Base-by-base conservation (phyloP, 202 grass and related monocot genomes). In the Digitaria exilis region DNA sequence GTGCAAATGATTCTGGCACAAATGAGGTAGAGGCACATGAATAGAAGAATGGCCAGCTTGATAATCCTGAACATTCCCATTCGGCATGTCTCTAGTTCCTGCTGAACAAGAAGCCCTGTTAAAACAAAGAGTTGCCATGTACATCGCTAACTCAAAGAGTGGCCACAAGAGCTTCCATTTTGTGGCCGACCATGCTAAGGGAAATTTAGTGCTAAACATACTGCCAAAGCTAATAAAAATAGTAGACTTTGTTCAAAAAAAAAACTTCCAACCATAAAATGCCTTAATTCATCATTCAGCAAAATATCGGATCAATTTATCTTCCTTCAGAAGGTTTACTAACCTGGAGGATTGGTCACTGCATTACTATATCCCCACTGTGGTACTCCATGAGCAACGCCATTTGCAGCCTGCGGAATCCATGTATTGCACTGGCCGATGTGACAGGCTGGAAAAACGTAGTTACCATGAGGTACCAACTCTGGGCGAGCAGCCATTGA, bases 1-100 rank as follows among this genome's bases (percentile, higher is more conserved):
- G 67, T 89, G 84, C 70, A 73, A 35, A 92, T 49, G 41, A 86
- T 87, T 79, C 37, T 84, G 87, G 64, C 8, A 25, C 72, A 89
- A 87, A 74, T 84, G 77, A 86, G 90, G 80, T 44, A 73, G 32
- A 59, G 49, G 81, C 54, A 69, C 83, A 59, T 50, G 79, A 89
- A 31, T 76, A 77, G 82, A 67, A 77, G 82, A 68, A 82, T 48
- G 43, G 44, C 77, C 85, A 78, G 61, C 35, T 37, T 37, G 35
- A 37, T 6, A 37, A 37, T 37, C 54, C 41, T 86, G 89, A 69
- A 91, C 17, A 68, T 31, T 71, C 61, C 65, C 79, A 76, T 86
- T 86, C 21, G 62, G 61, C 79, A 88, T 65, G 66, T 69, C 45
- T 69, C 31, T 64, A 7, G 71, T 54, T 80, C 84, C 85, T 75